Conservation (phyloP, 2,329 filamentous ascomycete genomes). For the Sarocladiaceae sp. region DNA sequence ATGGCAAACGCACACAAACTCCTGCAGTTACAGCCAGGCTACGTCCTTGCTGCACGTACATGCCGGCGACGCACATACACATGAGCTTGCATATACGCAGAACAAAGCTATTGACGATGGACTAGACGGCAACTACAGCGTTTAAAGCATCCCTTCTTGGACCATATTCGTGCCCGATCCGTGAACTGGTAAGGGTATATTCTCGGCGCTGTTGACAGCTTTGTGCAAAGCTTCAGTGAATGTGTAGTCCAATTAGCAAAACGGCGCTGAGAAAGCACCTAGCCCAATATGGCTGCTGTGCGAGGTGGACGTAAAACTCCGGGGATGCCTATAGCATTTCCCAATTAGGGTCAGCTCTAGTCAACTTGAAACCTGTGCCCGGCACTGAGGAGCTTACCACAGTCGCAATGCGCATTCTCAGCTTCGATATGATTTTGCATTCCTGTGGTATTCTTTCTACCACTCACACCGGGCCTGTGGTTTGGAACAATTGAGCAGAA, state of each 20-base stretch:
- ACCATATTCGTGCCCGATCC: no score
- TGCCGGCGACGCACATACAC: neutral
- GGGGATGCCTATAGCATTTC: neutral
- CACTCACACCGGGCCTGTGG: no score
- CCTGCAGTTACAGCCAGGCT: neutral
- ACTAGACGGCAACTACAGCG: neutral
- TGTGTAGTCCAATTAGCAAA: neutral
- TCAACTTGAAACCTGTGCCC: slow-evolving; percentile 1
- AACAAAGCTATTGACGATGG: neutral
- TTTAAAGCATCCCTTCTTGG: neutral
- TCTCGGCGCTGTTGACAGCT: no score
- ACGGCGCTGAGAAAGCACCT: neutral
- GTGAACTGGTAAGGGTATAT: no score
- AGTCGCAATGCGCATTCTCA: neutral
- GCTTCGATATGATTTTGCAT: neutral
- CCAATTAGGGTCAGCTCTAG: neutral
- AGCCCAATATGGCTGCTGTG: neutral
- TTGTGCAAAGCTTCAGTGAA: no score
- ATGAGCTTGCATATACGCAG: slow-evolving; percentile 3
- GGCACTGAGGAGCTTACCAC: neutral
- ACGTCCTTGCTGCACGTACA: neutral
- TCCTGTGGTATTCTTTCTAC: no score
- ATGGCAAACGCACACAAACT: no score
- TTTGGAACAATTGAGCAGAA: no score
- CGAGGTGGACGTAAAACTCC: slow-evolving; percentile 3